Conservation (phyloP, 139 green algal genomes). For the Closterium sp. region DNA sequence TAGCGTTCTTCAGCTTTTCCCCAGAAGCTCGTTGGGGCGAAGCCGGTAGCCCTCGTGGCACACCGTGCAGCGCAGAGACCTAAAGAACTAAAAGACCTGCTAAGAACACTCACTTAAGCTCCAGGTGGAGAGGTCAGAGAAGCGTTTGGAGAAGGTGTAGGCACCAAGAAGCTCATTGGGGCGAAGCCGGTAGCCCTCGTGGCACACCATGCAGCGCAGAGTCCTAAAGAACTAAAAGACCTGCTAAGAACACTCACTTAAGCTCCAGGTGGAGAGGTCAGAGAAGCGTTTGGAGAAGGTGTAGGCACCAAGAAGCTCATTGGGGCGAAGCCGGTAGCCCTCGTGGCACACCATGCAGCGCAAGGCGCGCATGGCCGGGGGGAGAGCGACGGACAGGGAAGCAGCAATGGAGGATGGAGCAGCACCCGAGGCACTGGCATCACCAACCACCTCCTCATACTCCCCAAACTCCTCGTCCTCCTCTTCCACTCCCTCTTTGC, state of each 20-base stretch:
- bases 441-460: conserved; percentile 52
- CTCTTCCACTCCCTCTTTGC: not conserved
- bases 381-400: not conserved
- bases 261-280: not conserved
- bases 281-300: conserved; percentile 56
- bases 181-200: conserved; percentile 59
- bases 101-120: conserved; percentile 21
- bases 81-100: no score
- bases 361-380: not conserved
- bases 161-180: conserved; percentile 58
- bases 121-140: conserved; percentile 4
- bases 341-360: conserved; percentile 55
- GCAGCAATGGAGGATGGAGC: no score
- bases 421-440: not conserved
- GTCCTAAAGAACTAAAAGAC: no score
- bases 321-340: conserved; percentile 28
- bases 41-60: no score
- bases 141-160: conserved; percentile 62
- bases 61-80: no score
- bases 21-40: no score
- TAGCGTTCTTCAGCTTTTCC: no score
- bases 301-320: conserved; percentile 61
- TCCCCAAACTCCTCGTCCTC: conserved; percentile 8
- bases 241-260: not conserved
- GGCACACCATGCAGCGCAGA: conserved; percentile 60